A percentile compares a stretch with the other conserved stretches of the same genome.
These are phyloP conservation scores for Calonectria ilicicola DNA, from an alignment of 2,329 filamentous ascomycete genomes.

Conservation along the genomic window DNA sequence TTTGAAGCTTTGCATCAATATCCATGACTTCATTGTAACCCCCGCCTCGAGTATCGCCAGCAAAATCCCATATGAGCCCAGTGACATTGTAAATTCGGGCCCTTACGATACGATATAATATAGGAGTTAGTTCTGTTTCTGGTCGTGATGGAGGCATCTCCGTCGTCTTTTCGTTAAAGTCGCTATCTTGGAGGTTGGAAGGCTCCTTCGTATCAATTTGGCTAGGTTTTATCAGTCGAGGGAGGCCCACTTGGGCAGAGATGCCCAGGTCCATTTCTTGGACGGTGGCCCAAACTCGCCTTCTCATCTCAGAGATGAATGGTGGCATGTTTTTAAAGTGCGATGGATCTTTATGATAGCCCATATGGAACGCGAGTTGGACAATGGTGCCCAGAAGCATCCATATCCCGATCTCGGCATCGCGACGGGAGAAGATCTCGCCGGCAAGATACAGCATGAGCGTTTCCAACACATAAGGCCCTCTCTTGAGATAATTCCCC, in stretches of 20 bases:
- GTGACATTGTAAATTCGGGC: constrained; percentile 39
- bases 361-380: constrained; percentile 53
- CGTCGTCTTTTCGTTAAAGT: constrained; percentile 51
- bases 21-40: constrained; percentile 46
- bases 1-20: constrained; percentile 50
- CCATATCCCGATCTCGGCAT: constrained; percentile 50
- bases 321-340: constrained; percentile 54
- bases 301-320: constrained; percentile 59
- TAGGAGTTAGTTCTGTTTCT: constrained; percentile 43
- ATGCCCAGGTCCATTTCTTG: constrained; percentile 55
- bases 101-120: constrained; percentile 41
- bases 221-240: constrained; percentile 52
- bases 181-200: constrained; percentile 56
- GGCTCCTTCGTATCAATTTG: constrained; percentile 32
- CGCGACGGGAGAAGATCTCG: constrained; percentile 45
- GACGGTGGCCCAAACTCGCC: constrained; percentile 56
- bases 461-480: constrained; percentile 55
- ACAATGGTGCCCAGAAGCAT: constrained; percentile 49
- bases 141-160: constrained; percentile 51
- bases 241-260: constrained; percentile 59
- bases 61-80: constrained; percentile 37
- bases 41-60: background rate
- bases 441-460: constrained; percentile 49
- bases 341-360: constrained; percentile 58
- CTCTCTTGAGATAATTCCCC: constrained; percentile 56